Base-by-base conservation (phyloP, 352 stramenopile species). In the Pythium rishiriense region DNA sequence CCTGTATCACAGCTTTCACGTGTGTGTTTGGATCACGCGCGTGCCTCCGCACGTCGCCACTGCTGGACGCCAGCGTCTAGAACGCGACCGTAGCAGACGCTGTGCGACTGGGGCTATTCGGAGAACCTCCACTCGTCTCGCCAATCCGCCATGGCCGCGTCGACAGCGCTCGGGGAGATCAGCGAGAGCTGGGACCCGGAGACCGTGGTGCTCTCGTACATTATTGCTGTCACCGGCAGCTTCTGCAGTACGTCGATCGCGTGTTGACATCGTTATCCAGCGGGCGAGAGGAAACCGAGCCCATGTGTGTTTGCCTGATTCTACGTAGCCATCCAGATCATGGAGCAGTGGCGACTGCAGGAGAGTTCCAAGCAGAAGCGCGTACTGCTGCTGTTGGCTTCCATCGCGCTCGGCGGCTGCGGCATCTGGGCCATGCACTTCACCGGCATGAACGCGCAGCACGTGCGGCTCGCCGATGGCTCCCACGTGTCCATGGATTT, bases 401-500 rank as follows among this genome's bases (percentile, higher is more conserved):
- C 78, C 0, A 21, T 85, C 25, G 64, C 73, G 1, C 61, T 90
- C n/a, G 79, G 81, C 25, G 82, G 79, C 3, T 85, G 78, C 42
- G 79, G 78, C 21, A 89, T 91, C 51, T 91, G 79, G 82, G 72
- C 63, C 68, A 89, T 84, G 78, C 82, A 91, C n/a, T 89, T 91
- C 57, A 84, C 80, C 5, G 82, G 82, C 25, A 91, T 91, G 79
- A 76, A 78, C 24, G 79, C 81, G 14, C 65, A 81, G 9, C n/a
- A 70, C 12, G 45, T 88, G 35, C 57, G 39, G 1, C 62, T 75
- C 31, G 60, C 70, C 3, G 72, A 89, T 45, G 70, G 70, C 0
- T 66, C 69, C 6, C 26, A 75, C 0, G 56, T 90, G 14, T 25
- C 51, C 0, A 69, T 88, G 10, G 58, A 87, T 46, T 90, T 90